Base-by-base conservation (phyloP, 1,284 basidiomycete species). In the Laetiporus sulphureus region DNA sequence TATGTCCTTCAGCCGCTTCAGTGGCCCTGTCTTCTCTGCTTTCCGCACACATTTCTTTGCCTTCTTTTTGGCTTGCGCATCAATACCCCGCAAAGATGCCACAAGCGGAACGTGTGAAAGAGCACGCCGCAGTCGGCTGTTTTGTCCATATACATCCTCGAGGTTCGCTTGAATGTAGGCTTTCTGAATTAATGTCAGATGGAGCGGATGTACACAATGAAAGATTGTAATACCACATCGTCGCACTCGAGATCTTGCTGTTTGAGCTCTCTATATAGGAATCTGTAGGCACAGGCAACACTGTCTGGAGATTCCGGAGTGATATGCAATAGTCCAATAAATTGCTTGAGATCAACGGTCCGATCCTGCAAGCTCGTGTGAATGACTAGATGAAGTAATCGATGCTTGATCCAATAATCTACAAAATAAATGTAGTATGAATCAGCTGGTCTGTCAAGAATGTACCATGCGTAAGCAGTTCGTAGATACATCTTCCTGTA, bases 391-490 rank as follows among this genome's bases (percentile, higher is more conserved):
- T 79, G 71, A 1, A 73, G 58, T 11, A 77, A 36, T 1, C 64
- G 63, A 46, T 79, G 75, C 32, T 63, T 61, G 11, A 66, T 56
- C 67, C 72, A 77, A 40, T 77, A 74, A 0, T 55, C 41, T 1
- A 43, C 40, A 49, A 68, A 80, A 42, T 67, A 67, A 0, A 61
- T 55, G 2, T 40, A 44, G 49, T 83, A 83, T 2, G 43, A 20
- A 1, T 40, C 34, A 1, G 72, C 67, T 0, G 80, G 79, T 2
- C 46, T 44, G 10, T 66, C 65, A 2, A 83, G 62, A 42, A 83
- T 78, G 49, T 84, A 83, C 80, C 80, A 83, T 0, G 79, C 77
- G 52, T 59, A 48, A 19, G 54, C 22, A 1, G 71, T 74, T 21
- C 61, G 55, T 20, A 73, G 48, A 41, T 68, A 72, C 7, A 71